Evolutionary conservation across 2,329 filamentous ascomycete species (phyloP), one percentile per base, ranked within the genome.

Genomic region (Talaromyces sp.): DNA sequence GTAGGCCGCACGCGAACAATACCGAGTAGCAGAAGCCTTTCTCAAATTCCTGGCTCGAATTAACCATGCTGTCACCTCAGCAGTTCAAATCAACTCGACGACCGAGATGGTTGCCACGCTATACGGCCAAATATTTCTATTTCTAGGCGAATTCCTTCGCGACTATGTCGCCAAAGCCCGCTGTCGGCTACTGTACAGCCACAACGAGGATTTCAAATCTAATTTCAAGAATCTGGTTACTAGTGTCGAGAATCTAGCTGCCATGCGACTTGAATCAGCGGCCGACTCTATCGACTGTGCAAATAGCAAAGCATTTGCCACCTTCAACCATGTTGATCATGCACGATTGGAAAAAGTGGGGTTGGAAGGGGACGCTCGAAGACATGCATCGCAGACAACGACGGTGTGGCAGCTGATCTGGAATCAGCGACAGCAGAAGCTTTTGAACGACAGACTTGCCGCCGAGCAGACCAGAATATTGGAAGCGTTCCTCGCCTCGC

Each of bases 71-170:
- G 68, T 77, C 31, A 59, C 64, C 19, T 56, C 70, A 13, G 67
- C 69, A 9, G 61, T 66, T 13, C 19, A 58, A 37, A 61, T 66
- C n/a, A 56, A 50, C 22, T 57, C 57, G 6, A 50, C 64, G 33
- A 59, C 59, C 7, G 64, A 66, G 60, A 37, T 65, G 70, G 43
- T 54, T 33, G 72, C 73, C 8, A 71, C 68, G 25, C 70, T 77
- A 31, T 79, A 79, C 66, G 69, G 75, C 6, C 67, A 76, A 47
- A 70, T 73, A 3, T 78, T 78, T 41, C 73, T 79, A 64, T 73
- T 77, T 27, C 67, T 79, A 3, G 72, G 73, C 22, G 75, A 78
- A 61, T 71, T 78, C 52, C 78, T 78, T 71, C 73, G 77, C 64
- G 78, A 75, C 72, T 78, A 77, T 69, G 69, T 74, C 35, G 66